Evolutionary conservation across 352 stramenopile genomes (phyloP), one percentile per base, ranked within the genome.

Genomic region (Globisporangium irregulare): DNA sequence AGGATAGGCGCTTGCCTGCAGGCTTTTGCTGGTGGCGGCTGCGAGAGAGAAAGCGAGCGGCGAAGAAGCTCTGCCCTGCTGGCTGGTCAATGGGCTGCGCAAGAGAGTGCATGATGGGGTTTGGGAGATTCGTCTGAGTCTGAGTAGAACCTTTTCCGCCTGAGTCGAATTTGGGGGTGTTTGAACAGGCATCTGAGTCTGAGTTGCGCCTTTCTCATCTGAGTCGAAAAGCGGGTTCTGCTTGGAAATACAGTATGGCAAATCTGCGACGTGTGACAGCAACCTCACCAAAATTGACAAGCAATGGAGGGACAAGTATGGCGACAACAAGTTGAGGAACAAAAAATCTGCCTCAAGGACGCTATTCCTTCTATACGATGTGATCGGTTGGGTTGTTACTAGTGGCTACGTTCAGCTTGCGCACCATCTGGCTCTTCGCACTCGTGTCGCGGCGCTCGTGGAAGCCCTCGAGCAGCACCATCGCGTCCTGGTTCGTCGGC

Each of bases 391-490:
- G n/a, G 6, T 22, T 20, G 5, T 9, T 48, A 10, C 8, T 48
- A 3, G 56, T 48, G 20, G 14, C 56, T 5, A 27, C 29, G 8
- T 32, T 61, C 20, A 61, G 56, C 56, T 61, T 61, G 56, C 12
- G 29, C 20, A 34, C 27, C 15, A 34, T 14, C 54, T 60, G 54
- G 27, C 56, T 34, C 56, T 9, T 24, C 4, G 56, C 56, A 9
- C 29, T 46, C 24, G 48, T 5, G 32, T 25, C 24, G 4, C 24
- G 32, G 22, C 63, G 34, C 24, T 63, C 63, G 53, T 68, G 48
- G 29, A 68, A 73, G 18, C 46, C 62, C n/a, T 65, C 57, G 24
- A 66, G 62, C 55, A 70, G 22, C 18, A 66, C 34, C 46, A 69
- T 70, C 15, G 63, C 63, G 41, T 66, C 62, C 36, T 48, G 24